Conservation (phyloP, 306 rosid genomes). For the Sophora flavescens region DNA sequence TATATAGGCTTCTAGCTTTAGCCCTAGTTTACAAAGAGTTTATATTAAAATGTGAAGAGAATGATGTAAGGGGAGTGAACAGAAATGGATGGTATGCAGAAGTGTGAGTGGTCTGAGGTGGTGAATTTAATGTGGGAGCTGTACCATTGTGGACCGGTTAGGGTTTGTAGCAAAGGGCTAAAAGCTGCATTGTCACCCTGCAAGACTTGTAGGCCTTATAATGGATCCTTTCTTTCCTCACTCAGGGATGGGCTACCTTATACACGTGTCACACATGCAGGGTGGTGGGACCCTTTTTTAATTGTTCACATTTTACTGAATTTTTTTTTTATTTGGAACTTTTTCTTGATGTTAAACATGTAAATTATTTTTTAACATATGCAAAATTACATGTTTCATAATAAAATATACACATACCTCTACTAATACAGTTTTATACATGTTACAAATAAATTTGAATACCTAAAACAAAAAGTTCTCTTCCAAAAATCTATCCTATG, state of each 20-base stretch:
- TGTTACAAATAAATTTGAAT: too few relatives aligned
- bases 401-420: too few relatives aligned
- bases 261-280: slow-evolving; percentile 72
- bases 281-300: slow-evolving; percentile 40
- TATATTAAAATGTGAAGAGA: slow-evolving; percentile 37
- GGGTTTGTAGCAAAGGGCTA: slow-evolving; percentile 67
- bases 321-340: too few relatives aligned
- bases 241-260: slow-evolving; percentile 38
- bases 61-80: slow-evolving; percentile 29
- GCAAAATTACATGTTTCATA: too few relatives aligned
- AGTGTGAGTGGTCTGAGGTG: slow-evolving; percentile 49
- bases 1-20: slow-evolving; percentile 19
- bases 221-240: slow-evolving; percentile 47
- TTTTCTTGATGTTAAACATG: too few relatives aligned
- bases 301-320: slow-evolving; percentile 17
- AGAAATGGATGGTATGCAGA: slow-evolving; percentile 45
- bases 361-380: too few relatives aligned
- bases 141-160: slow-evolving; percentile 67
- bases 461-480: not conserved
- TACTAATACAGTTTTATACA: too few relatives aligned
- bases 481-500: not conserved
- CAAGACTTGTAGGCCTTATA: slow-evolving; percentile 61
- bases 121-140: slow-evolving; percentile 73
- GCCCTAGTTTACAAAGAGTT: slow-evolving; percentile 48
- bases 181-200: slow-evolving; percentile 57